A percentile compares a stretch with the other conserved stretches of the same genome.
Evolutionary conservation across 768 basidiomycete genomes (phyloP).

Genomic region (Lepiota brunneoincarnata): DNA sequence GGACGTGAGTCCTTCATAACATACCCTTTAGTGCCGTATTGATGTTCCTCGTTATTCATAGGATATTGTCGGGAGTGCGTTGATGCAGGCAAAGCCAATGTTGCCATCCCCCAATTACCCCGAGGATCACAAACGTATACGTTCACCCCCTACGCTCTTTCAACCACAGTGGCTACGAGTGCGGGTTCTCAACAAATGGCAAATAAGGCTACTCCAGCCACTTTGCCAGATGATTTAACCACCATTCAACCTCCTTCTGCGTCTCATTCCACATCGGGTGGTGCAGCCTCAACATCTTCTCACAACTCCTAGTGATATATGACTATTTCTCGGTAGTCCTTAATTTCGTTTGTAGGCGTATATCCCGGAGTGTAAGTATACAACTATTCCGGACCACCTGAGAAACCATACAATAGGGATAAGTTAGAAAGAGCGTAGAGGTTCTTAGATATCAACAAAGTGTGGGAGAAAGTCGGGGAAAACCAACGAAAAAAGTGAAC

Average conservation of each 20-base stretch:
- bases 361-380: no score
- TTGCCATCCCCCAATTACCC: conserved; percentile 9
- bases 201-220: conserved; percentile 13
- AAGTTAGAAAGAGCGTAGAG: not conserved
- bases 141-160: not conserved
- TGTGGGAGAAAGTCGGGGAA: not conserved
- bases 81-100: conserved; percentile 45
- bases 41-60: conserved; percentile 22
- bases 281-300: not conserved
- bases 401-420: conserved; percentile 3
- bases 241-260: not conserved
- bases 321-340: no score
- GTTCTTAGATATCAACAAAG: not conserved
- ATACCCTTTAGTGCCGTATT: not conserved
- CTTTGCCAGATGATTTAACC: not conserved
- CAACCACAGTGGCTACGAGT: not conserved
- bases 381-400: no score
- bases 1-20: conserved; percentile 51
- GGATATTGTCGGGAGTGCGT: conserved; percentile 72
- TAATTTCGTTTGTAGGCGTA: no score
- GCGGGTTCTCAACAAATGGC: not conserved
- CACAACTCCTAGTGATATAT: not conserved
- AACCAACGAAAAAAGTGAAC: not conserved
- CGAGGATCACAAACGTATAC: conserved; percentile 5
- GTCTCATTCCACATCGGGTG: not conserved